Evolutionary conservation across 805 yeast genomes (phyloP).

Genomic region (Pichia deserticola): DNA sequence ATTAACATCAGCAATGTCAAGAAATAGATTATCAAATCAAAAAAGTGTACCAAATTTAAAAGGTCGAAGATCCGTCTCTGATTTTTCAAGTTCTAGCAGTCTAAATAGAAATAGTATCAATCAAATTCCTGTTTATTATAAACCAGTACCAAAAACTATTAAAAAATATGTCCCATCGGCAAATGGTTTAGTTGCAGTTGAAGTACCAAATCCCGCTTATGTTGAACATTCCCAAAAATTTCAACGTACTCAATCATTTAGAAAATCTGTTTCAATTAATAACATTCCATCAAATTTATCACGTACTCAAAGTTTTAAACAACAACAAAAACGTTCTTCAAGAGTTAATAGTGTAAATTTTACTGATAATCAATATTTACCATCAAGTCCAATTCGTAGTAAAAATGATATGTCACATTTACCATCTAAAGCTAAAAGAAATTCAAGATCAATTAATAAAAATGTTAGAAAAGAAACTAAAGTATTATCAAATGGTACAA

Average conservation of each 20-base stretch:
- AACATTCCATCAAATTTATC: not conserved
- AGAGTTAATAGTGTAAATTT: not conserved
- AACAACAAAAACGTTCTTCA: not conserved
- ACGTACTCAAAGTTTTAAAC: not conserved
- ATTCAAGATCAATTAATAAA: conserved; percentile 3
- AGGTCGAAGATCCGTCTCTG: conserved; percentile 12
- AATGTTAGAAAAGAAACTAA: conserved; percentile 10
- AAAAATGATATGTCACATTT: not conserved
- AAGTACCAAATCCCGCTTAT: conserved; percentile 45
- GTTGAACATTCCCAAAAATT: conserved; percentile 6
- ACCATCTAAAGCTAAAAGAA: not conserved
- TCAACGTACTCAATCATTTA: not conserved
- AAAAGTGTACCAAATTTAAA: conserved; percentile 9
- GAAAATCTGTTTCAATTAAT: conserved; percentile 4
- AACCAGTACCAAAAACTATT: conserved; percentile 37
- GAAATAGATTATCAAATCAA: conserved; percentile 8
- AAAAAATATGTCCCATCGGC: conserved; percentile 71
- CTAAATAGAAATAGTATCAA: not conserved
- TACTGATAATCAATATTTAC: not conserved
- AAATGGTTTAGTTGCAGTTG: conserved; percentile 59
- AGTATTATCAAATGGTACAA: conserved; percentile 11
- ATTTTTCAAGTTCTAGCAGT: conserved; percentile 3
- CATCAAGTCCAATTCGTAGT: too few relatives aligned
- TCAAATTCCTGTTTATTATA: not conserved
- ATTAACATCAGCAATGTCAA: conserved; percentile 4